Evolutionary conservation across 129 eudicot species (phyloP).

Genomic region (Pseudognaphalium luteoalbum): DNA sequence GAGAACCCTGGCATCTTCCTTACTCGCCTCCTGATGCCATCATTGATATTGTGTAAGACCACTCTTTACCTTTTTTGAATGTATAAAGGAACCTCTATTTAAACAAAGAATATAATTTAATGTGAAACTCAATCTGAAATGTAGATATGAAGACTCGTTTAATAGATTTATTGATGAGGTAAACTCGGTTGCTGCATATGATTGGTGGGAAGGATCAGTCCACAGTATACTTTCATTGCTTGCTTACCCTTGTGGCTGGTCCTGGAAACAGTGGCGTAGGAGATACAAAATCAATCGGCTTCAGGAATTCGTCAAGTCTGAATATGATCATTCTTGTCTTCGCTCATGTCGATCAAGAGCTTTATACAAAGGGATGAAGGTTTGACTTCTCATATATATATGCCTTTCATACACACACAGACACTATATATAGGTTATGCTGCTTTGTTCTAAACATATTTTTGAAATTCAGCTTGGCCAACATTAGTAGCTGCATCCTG

Average conservation of each 20-base stretch:
- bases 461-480: no score
- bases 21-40: slow-evolving; percentile 82
- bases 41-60: slow-evolving; percentile 79
- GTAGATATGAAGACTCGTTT: slow-evolving; percentile 93
- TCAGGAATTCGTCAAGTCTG: slow-evolving; percentile 85
- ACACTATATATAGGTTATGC: not conserved
- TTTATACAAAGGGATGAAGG: slow-evolving; percentile 94
- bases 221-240: slow-evolving; percentile 80
- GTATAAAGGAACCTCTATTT: not conserved
- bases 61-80: not conserved
- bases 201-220: slow-evolving; percentile 97
- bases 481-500: not conserved
- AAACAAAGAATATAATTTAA: not conserved
- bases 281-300: slow-evolving; percentile 70
- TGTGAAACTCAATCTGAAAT: slow-evolving; percentile 23
- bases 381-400: slow-evolving; percentile 13
- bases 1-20: slow-evolving; percentile 98
- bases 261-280: slow-evolving; percentile 93
- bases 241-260: slow-evolving; percentile 94
- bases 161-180: slow-evolving; percentile 85
- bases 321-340: slow-evolving; percentile 87
- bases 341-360: slow-evolving; percentile 91
- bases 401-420: not conserved
- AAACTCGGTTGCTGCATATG: slow-evolving; percentile 82
- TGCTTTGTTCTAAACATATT: not conserved